These are phyloP conservation scores for Carex pumila DNA, from an alignment of 176 grass and related monocot species.

Conservation along the genomic window DNA sequence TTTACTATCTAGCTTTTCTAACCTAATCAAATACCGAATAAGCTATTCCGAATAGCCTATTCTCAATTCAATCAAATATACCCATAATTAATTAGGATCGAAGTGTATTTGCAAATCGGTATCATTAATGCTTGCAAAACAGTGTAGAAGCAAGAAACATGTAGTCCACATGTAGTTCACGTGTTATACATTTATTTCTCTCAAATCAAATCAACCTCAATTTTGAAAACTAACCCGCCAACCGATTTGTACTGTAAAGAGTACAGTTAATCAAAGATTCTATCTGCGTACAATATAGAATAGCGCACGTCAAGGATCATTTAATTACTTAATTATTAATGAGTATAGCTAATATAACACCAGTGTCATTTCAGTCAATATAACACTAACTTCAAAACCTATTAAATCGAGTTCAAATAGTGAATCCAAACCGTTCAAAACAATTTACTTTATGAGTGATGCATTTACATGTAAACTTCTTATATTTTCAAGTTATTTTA, in stretches of 20 bases:
- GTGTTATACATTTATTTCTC: neutral
- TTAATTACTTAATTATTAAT: neutral
- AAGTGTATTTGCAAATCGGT: neutral
- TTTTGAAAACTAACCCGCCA: neutral
- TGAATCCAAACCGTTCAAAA: too few species aligned
- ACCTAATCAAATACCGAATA: too few species aligned
- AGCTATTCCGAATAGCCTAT: too few species aligned
- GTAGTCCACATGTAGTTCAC: constrained; percentile 21
- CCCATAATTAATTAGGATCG: neutral
- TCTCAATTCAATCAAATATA: too few species aligned
- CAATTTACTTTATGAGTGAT: too few species aligned
- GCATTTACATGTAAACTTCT: too few species aligned
- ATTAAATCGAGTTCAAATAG: too few species aligned
- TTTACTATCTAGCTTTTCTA: too few species aligned
- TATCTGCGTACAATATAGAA: neutral
- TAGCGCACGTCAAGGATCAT: neutral
- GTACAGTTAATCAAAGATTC: neutral
- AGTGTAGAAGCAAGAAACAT: neutral
- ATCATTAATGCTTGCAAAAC: neutral
- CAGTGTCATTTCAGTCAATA: too few species aligned
- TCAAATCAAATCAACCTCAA: constrained; percentile 12
- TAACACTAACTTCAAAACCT: too few species aligned
- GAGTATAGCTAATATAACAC: too few species aligned
- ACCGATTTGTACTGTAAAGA: neutral
- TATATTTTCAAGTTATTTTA: too few species aligned